Evolutionary conservation across 257 asterid genomes (phyloP).

Genomic region (Parsonsia alboflavescens): DNA sequence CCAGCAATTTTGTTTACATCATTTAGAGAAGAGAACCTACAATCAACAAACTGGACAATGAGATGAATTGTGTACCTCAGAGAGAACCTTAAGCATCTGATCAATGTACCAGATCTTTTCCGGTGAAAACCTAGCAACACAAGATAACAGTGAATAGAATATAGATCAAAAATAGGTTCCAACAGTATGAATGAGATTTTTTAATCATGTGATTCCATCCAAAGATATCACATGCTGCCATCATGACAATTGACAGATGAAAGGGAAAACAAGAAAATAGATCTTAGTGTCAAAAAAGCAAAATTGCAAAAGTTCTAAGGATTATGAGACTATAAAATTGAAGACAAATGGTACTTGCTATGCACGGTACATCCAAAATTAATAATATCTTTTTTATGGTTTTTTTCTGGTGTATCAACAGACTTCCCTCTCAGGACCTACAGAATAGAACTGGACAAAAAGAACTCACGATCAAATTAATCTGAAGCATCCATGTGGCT

Average conservation of each 20-base stretch:
- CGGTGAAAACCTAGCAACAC: conserved; percentile 74
- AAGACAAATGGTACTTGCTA: background rate
- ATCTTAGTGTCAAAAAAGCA: background rate
- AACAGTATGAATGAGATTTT: background rate
- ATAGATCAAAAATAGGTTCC: conserved; percentile 25
- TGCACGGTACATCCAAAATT: background rate
- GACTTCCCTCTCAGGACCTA: background rate
- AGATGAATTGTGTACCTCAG: conserved; percentile 55
- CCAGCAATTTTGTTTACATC: background rate
- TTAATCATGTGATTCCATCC: conserved; percentile 4
- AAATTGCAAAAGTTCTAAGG: background rate
- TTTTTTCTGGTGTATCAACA: background rate
- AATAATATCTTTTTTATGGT: no score
- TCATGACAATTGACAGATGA: no score
- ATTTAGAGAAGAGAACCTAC: background rate
- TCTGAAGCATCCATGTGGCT: background rate
- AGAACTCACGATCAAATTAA: background rate
- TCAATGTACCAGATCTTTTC: conserved; percentile 93
- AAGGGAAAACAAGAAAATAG: background rate
- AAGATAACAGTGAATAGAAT: conserved; percentile 25
- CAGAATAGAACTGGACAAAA: background rate
- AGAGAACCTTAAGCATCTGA: conserved; percentile 92
- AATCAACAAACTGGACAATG: conserved; percentile 13
- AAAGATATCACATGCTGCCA: background rate
- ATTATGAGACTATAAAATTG: background rate